phyloP scores from a whole-genome alignment of 1,284 basidiomycete genomes.

The Crocinoboletus sp. region DNA sequence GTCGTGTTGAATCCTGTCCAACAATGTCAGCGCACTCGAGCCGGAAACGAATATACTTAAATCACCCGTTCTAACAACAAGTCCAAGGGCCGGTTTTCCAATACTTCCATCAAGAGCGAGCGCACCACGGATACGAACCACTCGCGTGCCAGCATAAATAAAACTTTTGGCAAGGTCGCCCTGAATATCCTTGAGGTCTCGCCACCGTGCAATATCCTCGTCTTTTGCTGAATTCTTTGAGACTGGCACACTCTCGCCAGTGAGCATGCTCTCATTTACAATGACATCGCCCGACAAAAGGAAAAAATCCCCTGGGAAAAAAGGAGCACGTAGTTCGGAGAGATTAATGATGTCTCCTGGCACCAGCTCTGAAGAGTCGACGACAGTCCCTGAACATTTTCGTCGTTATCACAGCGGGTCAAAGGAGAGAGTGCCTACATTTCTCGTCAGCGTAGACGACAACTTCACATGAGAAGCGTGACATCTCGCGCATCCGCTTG shows the following conservation, averaged over 20 bases:
- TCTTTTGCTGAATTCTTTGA: constrained; percentile 80
- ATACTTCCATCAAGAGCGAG: constrained; percentile 49
- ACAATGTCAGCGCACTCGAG: constrained; percentile 1
- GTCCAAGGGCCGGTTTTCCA: constrained; percentile 70
- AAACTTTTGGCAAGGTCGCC: constrained; percentile 82
- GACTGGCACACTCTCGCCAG: constrained; percentile 93
- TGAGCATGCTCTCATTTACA: constrained; percentile 98
- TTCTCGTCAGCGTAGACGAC: constrained; percentile 67
- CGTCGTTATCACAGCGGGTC: background rate
- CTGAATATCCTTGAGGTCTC: constrained; percentile 60
- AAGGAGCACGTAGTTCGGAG: constrained; percentile 66
- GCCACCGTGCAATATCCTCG: constrained; percentile 67
- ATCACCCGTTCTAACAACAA: constrained; percentile 88
- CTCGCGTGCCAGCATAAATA: constrained; percentile 88
- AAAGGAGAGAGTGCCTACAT: constrained; percentile 52
- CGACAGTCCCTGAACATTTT: constrained; percentile 53
- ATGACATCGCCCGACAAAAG: constrained; percentile 95
- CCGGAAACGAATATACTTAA: background rate
- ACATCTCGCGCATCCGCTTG: constrained; percentile 95
- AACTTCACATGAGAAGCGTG: constrained; percentile 82
- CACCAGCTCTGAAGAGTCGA: constrained; percentile 80
- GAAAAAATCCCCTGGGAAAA: constrained; percentile 91
- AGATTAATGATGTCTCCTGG: constrained; percentile 94
- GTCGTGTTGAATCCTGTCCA: constrained; percentile 90
- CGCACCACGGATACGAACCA: constrained; percentile 84